These are phyloP conservation scores for Jacaranda mimosifolia DNA, from an alignment of 257 asterid genomes.

Conservation along the genomic window DNA sequence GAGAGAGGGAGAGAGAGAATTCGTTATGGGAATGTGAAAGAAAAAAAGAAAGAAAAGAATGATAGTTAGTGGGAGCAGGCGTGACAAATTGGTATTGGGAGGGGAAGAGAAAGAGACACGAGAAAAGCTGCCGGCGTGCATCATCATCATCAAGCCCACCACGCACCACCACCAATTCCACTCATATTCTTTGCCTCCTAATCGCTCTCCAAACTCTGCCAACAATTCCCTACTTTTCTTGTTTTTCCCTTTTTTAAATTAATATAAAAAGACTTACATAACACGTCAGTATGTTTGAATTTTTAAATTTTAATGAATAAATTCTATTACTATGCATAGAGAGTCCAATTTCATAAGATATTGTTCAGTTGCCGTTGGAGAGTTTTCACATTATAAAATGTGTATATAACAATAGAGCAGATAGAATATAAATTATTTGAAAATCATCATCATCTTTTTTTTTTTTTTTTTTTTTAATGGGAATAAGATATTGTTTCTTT, in stretches of 20 bases:
- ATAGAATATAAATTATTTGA: too few relatives aligned
- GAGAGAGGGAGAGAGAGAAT: slow-evolving; percentile 20
- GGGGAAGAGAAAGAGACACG: slow-evolving; percentile 34
- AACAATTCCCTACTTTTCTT: slow-evolving; percentile 28
- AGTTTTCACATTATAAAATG: too few relatives aligned
- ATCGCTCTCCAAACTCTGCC: slow-evolving; percentile 66
- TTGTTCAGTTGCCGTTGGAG: too few relatives aligned
- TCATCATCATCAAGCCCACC: slow-evolving; percentile 63
- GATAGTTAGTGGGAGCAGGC: slow-evolving; percentile 63
- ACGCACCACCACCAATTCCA: slow-evolving; percentile 27
- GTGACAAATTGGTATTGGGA: slow-evolving; percentile 54
- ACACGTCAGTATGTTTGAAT: too few relatives aligned
- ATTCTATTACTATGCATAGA: too few relatives aligned
- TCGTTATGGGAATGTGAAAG: not conserved
- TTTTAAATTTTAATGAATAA: too few relatives aligned
- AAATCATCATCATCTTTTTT: too few relatives aligned
- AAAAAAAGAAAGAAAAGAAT: too few relatives aligned
- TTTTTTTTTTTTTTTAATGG: too few relatives aligned
- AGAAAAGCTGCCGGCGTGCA: slow-evolving; percentile 94
- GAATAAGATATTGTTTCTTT: too few relatives aligned
- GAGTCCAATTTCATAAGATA: too few relatives aligned
- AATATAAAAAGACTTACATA: slow-evolving; percentile 28
- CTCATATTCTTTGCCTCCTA: slow-evolving; percentile 71
- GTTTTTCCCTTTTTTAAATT: slow-evolving; percentile 17
- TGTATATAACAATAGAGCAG: too few relatives aligned